These are phyloP conservation scores for Exobasidium rhododendri DNA, from an alignment of 1,284 basidiomycete species.

Conservation along the genomic window DNA sequence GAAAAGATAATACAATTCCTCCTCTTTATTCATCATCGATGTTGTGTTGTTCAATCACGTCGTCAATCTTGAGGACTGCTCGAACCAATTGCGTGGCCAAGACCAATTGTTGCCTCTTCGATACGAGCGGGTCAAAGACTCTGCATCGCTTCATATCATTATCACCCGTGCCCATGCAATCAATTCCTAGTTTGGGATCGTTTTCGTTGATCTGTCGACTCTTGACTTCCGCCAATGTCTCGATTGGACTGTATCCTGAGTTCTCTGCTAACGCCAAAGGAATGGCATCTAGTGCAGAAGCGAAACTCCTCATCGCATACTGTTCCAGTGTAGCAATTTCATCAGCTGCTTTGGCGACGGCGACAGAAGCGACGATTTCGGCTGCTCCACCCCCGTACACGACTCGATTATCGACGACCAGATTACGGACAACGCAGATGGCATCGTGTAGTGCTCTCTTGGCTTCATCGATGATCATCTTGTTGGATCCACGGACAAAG, in stretches of 20 bases:
- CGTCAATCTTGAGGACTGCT: conserved; percentile 56
- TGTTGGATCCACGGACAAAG: conserved; percentile 95
- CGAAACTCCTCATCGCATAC: conserved; percentile 98
- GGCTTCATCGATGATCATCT: conserved; percentile 96
- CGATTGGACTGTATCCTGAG: conserved; percentile 91
- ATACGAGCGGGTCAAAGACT: conserved; percentile 94
- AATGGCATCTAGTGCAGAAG: conserved; percentile 85
- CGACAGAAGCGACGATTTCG: conserved; percentile 90
- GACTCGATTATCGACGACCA: conserved; percentile 91
- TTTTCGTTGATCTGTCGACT: conserved; percentile 85
- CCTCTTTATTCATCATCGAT: conserved; percentile 22
- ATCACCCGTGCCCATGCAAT: conserved; percentile 75
- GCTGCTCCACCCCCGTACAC: conserved; percentile 98
- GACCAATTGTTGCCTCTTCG: conserved; percentile 93
- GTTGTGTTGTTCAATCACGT: conserved; percentile 51
- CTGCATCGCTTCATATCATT: conserved; percentile 93
- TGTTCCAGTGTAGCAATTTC: conserved; percentile 97
- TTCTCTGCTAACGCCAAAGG: conserved; percentile 96
- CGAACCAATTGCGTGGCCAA: conserved; percentile 84
- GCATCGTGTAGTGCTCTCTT: conserved; percentile 97
- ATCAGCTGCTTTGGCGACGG: conserved; percentile 89
- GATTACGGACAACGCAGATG: conserved; percentile 91
- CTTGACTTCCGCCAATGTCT: conserved; percentile 91
- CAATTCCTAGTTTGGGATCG: conserved; percentile 82
- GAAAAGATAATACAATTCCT: no score